These are phyloP conservation scores for Leptographium wingfieldii DNA, from an alignment of 2,329 filamentous ascomycete species.

Conservation along the genomic window DNA sequence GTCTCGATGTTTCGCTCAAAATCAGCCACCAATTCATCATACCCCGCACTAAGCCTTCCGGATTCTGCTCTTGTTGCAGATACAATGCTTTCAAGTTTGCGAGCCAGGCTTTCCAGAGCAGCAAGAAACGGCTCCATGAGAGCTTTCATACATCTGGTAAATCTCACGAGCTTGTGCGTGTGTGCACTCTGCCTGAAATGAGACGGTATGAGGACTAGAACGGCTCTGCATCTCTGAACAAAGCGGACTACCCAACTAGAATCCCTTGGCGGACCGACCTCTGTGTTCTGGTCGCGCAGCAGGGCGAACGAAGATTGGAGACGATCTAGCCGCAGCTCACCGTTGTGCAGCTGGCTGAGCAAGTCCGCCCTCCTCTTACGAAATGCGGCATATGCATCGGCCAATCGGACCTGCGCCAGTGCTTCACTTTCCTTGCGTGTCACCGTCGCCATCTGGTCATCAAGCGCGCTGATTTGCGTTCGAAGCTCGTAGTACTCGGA, in stretches of 20 bases:
- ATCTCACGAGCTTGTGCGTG: not conserved
- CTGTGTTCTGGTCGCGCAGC: not conserved
- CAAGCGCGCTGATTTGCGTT: not conserved
- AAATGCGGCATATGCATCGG: not conserved
- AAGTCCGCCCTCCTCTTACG: not conserved
- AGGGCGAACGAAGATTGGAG: not conserved
- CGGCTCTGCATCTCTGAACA: not conserved
- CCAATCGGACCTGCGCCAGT: not conserved
- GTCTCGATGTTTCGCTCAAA: not conserved
- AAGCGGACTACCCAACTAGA: not conserved
- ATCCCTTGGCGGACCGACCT: not conserved
- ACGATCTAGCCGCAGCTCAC: not conserved
- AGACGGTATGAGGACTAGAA: not conserved
- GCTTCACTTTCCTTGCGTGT: not conserved
- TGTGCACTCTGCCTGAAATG: not conserved
- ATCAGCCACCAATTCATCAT: not conserved
- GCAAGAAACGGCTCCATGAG: not conserved
- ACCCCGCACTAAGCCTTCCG: not conserved
- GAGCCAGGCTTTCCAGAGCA: not conserved
- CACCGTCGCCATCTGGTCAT: not conserved
- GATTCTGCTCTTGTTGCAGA: not conserved
- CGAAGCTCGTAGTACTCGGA: not conserved
- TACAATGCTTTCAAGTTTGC: not conserved
- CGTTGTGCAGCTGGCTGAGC: not conserved
- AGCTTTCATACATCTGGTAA: too few relatives aligned